Base-by-base conservation (phyloP, 306 rosid genomes). In the Dryas alaskensis region DNA sequence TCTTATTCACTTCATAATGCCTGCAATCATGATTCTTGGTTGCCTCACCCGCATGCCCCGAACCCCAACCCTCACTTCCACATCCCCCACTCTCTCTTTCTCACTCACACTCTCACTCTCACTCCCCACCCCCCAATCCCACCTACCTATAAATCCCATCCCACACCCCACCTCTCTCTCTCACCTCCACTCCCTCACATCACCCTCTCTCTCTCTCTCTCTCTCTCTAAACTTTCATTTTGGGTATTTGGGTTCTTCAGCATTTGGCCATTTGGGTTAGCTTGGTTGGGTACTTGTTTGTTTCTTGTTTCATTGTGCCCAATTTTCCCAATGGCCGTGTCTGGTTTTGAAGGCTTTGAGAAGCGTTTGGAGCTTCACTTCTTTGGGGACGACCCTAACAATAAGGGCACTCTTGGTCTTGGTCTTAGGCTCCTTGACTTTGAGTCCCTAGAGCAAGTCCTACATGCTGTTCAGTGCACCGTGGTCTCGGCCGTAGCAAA, bases 11-110 rank as follows among this genome's bases (percentile, higher is more conserved):
- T 91, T 91, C 91, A 89, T 92, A 83, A 91, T 94, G 96, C 88
- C 85, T 86, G 84, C 89, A 88, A 94, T 94, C 75, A 94, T 94
- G 87, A 89, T 83, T 83, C 92, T 91, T 88, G 97, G 96, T 88
- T 91, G 96, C 93, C 87, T 88, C 87, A 89, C 90, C 92, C 92
- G 95, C 97, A 88, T 94, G 97, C 97, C 87, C 89, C 78, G 77
- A 79, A 79, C 79, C 53, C 71, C 70, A 75, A 72, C 79, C 79
- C 70, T 73, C 81, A 57, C 74, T 46, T 50, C 72, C 73, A 42
- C 82, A 37, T 84, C 61, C 75, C 76, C 84, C 85, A 77, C 75
- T 7, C 42, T 75, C 81, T 22, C 78, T 71, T 82, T 71, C 84
- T 69, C 86, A 77, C 37, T 12, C 80, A 80, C 76, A 80, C 79